Conservation (phyloP, 108 stramenopile genomes). For the Cylindrotheca fusiformis region DNA sequence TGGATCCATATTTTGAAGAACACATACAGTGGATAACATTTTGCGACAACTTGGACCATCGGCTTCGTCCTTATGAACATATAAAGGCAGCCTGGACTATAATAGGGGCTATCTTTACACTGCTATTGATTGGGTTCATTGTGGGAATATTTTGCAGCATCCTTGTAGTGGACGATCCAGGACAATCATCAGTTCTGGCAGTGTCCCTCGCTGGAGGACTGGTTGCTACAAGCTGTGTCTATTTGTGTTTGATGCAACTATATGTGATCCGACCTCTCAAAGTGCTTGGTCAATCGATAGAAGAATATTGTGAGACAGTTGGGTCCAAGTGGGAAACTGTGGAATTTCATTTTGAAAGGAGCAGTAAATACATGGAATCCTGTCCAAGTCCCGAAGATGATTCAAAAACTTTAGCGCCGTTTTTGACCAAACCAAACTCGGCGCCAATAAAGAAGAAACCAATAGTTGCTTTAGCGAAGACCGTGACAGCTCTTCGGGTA, state of each 20-base stretch:
- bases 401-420: too few relatives aligned
- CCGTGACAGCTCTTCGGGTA: too few relatives aligned
- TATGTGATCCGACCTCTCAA: constrained; percentile 11
- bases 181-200: constrained; percentile 1
- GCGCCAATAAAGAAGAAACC: too few relatives aligned
- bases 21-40: constrained; percentile 14
- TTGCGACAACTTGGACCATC: constrained; percentile 19
- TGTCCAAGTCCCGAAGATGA: too few relatives aligned
- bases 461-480: too few relatives aligned
- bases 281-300: constrained; percentile 1
- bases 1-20: constrained; percentile 15
- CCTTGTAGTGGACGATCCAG: constrained; percentile 15
- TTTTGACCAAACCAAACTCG: too few relatives aligned
- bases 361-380: too few relatives aligned
- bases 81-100: constrained; percentile 22
- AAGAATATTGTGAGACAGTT: constrained; percentile 8
- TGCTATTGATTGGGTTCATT: constrained; percentile 14
- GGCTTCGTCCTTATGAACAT: constrained; percentile 15
- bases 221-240: constrained; percentile 1
- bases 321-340: constrained; percentile 16
- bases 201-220: constrained; percentile 10
- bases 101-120: constrained; percentile 14
- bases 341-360: constrained; percentile 14
- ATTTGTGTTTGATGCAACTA: constrained; percentile 19
- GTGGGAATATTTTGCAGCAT: constrained; percentile 14